Conservation (phyloP, 345 rosid species). For the Reutealis trisperma region DNA sequence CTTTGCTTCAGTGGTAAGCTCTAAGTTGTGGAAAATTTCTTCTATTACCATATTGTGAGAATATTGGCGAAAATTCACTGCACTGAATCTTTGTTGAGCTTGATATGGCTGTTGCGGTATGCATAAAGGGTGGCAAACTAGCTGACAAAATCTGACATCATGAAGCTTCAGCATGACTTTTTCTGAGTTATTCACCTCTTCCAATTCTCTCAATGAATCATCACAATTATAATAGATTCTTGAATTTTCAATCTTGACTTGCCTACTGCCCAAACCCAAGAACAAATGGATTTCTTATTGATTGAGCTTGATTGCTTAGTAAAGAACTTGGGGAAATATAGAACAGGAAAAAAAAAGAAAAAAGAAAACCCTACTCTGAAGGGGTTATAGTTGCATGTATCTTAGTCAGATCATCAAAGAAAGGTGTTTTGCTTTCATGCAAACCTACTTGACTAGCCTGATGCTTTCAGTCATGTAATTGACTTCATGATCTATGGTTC, state of each 20-base stretch:
- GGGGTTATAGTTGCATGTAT: too few relatives aligned
- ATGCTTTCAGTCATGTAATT: background rate
- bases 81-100: background rate
- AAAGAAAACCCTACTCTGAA: too few relatives aligned
- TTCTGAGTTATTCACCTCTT: background rate
- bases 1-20: background rate
- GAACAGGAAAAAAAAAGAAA: background rate
- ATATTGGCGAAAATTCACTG: background rate
- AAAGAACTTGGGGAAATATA: background rate
- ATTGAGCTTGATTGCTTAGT: background rate
- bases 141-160: background rate
- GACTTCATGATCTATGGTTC: background rate
- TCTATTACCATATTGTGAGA: background rate
- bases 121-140: background rate
- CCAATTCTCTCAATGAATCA: background rate
- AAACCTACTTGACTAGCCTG: background rate
- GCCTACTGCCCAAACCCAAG: background rate
- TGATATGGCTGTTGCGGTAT: too few relatives aligned
- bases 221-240: background rate
- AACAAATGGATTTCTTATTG: background rate
- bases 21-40: background rate
- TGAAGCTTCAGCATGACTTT: background rate
- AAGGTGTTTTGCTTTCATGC: background rate
- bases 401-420: too few relatives aligned
- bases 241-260: background rate